A percentile compares a stretch with the other conserved stretches of the same genome.
Evolutionary conservation across 2,329 filamentous ascomycete species (phyloP).

Genomic region (Phaeosphaeriaceae sp.): DNA sequence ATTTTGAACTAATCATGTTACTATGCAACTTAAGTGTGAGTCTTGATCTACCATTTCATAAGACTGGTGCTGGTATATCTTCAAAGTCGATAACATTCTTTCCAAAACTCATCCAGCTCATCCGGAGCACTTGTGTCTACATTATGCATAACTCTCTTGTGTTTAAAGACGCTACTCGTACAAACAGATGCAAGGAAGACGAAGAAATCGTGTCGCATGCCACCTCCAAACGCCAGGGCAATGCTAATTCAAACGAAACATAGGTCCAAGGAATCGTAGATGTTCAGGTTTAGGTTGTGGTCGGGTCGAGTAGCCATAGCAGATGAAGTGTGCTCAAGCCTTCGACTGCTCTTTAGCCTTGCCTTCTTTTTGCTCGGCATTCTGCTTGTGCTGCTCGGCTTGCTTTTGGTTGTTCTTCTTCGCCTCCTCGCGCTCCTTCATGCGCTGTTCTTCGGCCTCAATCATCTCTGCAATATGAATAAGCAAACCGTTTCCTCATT

Average conservation of each 20-base stretch:
- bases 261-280: background rate
- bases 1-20: background rate
- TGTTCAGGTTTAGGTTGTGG: background rate
- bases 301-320: background rate
- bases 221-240: slow-evolving; percentile 25
- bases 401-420: slow-evolving; percentile 21
- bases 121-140: slow-evolving; percentile 1
- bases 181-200: background rate
- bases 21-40: background rate
- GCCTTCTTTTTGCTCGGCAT: slow-evolving; percentile 28
- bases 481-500: slow-evolving; percentile 13
- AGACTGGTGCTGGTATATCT: background rate
- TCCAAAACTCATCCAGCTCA: slow-evolving; percentile 1
- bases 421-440: slow-evolving; percentile 57
- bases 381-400: slow-evolving; percentile 22
- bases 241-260: slow-evolving; percentile 9
- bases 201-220: background rate
- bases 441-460: slow-evolving; percentile 73
- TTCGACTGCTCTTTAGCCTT: slow-evolving; percentile 16
- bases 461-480: slow-evolving; percentile 72
- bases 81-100: slow-evolving; percentile 11
- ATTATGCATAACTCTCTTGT: background rate
- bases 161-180: background rate
- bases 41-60: too few species aligned
- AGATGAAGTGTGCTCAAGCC: background rate